Evolutionary conservation across 345 rosid genomes (phyloP), one percentile per base, ranked within the genome.

Genomic region (Citrus trifoliata): DNA sequence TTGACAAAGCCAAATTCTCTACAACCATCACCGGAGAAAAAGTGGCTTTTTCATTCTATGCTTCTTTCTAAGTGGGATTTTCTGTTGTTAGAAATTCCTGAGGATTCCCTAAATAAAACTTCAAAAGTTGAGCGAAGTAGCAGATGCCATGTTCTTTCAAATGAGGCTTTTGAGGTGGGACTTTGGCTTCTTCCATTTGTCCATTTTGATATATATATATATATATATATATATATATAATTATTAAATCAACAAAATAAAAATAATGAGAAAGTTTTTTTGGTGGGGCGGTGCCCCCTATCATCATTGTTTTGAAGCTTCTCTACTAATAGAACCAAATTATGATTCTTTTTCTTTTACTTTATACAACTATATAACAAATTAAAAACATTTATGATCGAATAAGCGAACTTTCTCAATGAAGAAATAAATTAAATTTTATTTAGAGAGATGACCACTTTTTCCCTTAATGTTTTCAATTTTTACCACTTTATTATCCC

Each of bases 101-200:
- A 87, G 86, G 83, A 84, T 83, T 79, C 87, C 78, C 85, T 68
- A 65, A 46, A 46, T 46, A 79, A 76, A 78, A 65, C 33, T 61
- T 67, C 55, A 71, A 81, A 83, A 82, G 78, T 70, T 59, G 22
- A 74, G 62, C 58, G 53, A 30, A 63, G 73, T 40, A 70, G 64
- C 37, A 76, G 78, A 79, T 79, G 89, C 82, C 84, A 79, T 73
- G 74, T 71, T 76, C 59, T 74, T 80, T 80, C 76, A 79, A 79
- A 77, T 53, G 62, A 79, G 67, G 78, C 81, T 86, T 90, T 85
- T 80, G 77, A 83, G 82, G 82, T 78, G 83, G 84, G 79, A 71
- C 46, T 81, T 85, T 84, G 81, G 83, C 87, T 48, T 79, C 63
- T 84, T 81, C 74, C 73, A 14, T 61, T 82, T 80, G 79, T 66